Percentiles rank a stretch among this genome's conserved stretches.
Evolutionary conservation across 306 rosid genomes (phyloP).

Genomic region (Cucurbita ficifolia): DNA sequence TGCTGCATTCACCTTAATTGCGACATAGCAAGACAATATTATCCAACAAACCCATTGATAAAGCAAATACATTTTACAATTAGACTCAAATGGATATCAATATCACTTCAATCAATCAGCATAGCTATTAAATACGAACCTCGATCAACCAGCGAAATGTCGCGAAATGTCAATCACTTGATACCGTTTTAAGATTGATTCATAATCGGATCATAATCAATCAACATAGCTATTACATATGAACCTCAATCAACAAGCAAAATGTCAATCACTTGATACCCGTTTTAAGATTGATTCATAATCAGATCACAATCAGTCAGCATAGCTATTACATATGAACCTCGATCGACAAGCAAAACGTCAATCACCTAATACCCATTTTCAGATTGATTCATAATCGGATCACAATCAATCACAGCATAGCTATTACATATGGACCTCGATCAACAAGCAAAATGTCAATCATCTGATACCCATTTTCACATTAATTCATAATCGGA

Average conservation of each 20-base stretch:
- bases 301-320: too few species aligned
- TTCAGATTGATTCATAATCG: not conserved
- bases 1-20: not conserved
- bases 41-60: not conserved
- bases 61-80: not conserved
- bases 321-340: not conserved
- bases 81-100: not conserved
- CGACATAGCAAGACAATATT: not conserved
- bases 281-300: not conserved
- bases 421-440: too few species aligned
- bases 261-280: not conserved
- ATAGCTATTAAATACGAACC: not conserved
- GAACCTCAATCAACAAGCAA: not conserved
- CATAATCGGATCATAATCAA: not conserved
- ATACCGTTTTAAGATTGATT: not conserved
- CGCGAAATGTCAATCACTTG: not conserved
- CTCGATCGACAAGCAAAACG: not conserved
- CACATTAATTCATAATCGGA: not conserved
- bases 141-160: not conserved
- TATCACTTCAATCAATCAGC: not conserved
- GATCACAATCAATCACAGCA: not conserved
- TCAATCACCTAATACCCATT: not conserved
- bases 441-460: not conserved
- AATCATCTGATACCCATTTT: not conserved
- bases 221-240: not conserved